Base-by-base conservation (phyloP, 495 filamentous ascomycete genomes). In the Penicillium psychrofluorescens region DNA sequence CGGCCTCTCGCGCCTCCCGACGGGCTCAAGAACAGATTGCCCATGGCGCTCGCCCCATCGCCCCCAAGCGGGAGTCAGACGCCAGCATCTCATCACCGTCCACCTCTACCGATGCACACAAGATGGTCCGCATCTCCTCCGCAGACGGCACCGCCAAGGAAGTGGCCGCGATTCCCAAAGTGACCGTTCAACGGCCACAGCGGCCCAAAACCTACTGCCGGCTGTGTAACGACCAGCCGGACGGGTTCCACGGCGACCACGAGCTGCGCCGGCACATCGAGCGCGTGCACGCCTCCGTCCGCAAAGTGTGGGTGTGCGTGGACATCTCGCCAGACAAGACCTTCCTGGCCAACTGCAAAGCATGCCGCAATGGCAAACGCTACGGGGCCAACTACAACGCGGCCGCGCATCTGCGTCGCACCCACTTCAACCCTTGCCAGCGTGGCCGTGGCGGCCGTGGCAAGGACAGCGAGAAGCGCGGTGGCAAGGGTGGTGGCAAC, bases 331-430 rank as follows among this genome's bases (percentile, higher is more conserved):
- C 70, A 0, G 72, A 74, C 40, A 68, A 76, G 53, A 74, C 62
- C 6, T 83, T 88, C 48, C 75, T 97, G 6, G 68, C 75, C n/a
- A 86, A 84, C 48, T 98, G 92, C 76, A 95, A 95, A 61, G 79
- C 85, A 33, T 98, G 92, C 49, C 75, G 75, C 8, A 77, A 76
- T 29, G 66, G 74, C 38, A 96, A 95, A 68, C 74, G 71, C 43
- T 98, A 98, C 54, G 85, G 84, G 4, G 87, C 85, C 15, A 95
- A 98, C 63, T 96, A 98, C 59, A 98, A 98, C 51, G 91, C 91
- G 1, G 88, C 90, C 2, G 91, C 90, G 0, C 92, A 96, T 59
- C 75, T 98, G 11, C 79, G 90, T 13, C 80, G 92, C 13, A 86
- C 86, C 11, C 92, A 98, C 59, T 98, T 96, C 72, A 76, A 80